A percentile compares a stretch with the other conserved stretches of the same genome.
Conservation (phyloP, 495 filamentous ascomycete genomes). For the Venustampulla echinocandica region DNA sequence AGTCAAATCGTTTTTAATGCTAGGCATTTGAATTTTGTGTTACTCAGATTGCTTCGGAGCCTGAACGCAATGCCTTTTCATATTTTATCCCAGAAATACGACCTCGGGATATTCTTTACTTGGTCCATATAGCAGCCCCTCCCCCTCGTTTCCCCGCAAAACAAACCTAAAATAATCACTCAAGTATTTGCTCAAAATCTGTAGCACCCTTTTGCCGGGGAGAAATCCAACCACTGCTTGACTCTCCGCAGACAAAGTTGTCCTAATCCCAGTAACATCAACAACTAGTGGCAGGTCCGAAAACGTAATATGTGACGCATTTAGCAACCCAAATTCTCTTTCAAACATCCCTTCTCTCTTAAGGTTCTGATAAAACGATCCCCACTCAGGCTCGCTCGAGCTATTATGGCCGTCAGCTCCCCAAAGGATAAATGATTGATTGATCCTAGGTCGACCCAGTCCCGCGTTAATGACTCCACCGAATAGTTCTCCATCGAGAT, state of each 20-base stretch:
- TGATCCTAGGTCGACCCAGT: not conserved
- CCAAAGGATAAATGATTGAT: conserved; percentile 8
- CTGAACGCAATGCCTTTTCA: not conserved
- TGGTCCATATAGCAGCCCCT: conserved; percentile 6
- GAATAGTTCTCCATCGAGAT: conserved; percentile 10
- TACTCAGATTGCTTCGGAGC: not conserved
- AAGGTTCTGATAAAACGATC: not conserved
- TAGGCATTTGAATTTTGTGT: not conserved
- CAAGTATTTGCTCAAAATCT: conserved; percentile 8
- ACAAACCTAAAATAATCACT: conserved; percentile 11
- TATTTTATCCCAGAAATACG: conserved; percentile 5
- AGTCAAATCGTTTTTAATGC: not conserved
- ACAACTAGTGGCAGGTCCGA: conserved; percentile 3
- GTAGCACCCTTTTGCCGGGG: conserved; percentile 3
- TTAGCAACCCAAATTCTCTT: conserved; percentile 3
- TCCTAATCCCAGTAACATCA: conserved; percentile 1
- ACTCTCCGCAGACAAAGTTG: not conserved
- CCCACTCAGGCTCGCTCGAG: not conserved
- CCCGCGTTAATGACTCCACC: conserved; percentile 7
- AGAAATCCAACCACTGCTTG: not conserved
- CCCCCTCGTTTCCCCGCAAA: not conserved
- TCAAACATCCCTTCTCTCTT: conserved; percentile 1
- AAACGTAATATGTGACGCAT: not conserved
- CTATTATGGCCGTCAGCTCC: conserved; percentile 5
- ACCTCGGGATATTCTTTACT: conserved; percentile 13